Conservation (phyloP, 2,329 filamentous ascomycete species). For the Stagonosporopsis rhizophila region DNA sequence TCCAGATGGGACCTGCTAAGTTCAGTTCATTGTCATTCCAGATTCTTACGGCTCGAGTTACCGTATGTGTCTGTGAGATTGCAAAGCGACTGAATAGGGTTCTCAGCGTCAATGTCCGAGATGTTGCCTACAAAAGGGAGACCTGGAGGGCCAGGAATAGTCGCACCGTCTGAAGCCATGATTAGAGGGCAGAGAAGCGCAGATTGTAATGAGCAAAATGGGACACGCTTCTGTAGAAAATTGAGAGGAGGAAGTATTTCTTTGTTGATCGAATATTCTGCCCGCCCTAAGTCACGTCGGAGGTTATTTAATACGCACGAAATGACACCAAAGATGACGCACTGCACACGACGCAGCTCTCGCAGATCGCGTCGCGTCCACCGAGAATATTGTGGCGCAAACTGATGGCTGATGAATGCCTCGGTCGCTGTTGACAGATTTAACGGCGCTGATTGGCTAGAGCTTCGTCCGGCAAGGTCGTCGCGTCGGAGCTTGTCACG, state of each 20-base stretch:
- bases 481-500: conserved; percentile 5
- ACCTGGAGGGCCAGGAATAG: conserved; percentile 69
- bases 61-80: conserved; percentile 71
- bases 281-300: conserved; percentile 8
- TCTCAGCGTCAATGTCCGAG: conserved; percentile 66
- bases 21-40: conserved; percentile 1
- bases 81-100: conserved; percentile 62
- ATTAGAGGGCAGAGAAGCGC: conserved; percentile 13
- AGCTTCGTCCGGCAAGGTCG: conserved; percentile 1
- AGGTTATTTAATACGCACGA: conserved; percentile 4
- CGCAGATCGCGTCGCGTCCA: conserved; percentile 21
- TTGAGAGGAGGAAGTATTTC: conserved; percentile 7
- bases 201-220: conserved; percentile 21
- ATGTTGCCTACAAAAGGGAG: conserved; percentile 72
- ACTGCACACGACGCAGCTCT: conserved; percentile 14
- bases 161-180: conserved; percentile 40
- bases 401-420: conserved; percentile 27
- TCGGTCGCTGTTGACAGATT: conserved; percentile 24
- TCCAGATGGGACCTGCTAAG: conserved; percentile 43
- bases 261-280: not conserved
- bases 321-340: conserved; percentile 22
- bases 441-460: conserved; percentile 23
- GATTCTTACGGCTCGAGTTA: conserved; percentile 38
- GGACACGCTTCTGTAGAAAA: not conserved
- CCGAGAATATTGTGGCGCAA: conserved; percentile 16